Conservation (phyloP, 2,329 filamentous ascomycete genomes). For the Colletotrichum neosansevieriae region DNA sequence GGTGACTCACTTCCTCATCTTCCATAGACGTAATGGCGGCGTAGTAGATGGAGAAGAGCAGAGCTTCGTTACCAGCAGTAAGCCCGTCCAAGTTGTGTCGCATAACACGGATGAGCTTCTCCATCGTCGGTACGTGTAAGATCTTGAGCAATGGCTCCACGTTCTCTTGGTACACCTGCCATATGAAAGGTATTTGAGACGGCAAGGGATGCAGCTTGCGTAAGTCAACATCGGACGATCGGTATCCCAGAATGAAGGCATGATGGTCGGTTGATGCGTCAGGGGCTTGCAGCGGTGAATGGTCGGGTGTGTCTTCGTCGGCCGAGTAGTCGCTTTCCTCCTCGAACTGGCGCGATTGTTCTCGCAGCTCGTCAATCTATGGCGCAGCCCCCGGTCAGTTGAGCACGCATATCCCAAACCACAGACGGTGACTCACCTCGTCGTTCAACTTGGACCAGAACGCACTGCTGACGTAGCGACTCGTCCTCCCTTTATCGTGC, state of each 20-base stretch:
- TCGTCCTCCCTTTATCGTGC: conserved; percentile 75
- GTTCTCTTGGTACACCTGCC: conserved; percentile 79
- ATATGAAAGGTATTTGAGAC: conserved; percentile 74
- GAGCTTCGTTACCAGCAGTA: conserved; percentile 66
- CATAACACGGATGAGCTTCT: conserved; percentile 70
- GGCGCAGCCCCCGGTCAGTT: conserved; percentile 17
- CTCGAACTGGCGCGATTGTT: conserved; percentile 50
- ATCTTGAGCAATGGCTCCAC: conserved; percentile 81
- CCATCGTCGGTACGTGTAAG: conserved; percentile 76
- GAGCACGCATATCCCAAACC: conserved; percentile 38
- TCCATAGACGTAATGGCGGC: conserved; percentile 70
- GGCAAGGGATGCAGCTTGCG: conserved; percentile 73
- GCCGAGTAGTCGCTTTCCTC: conserved; percentile 70
- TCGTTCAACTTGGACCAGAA: conserved; percentile 84
- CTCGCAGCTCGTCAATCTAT: conserved; percentile 58
- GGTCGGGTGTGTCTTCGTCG: conserved; percentile 67
- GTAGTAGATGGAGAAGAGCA: conserved; percentile 74
- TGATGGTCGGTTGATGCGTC: conserved; percentile 67
- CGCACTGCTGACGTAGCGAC: conserved; percentile 80
- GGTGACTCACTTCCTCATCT: conserved; percentile 64
- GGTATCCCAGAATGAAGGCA: conserved; percentile 79
- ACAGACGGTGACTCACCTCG: conserved; percentile 63
- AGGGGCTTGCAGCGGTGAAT: conserved; percentile 51
- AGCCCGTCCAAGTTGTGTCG: conserved; percentile 70
- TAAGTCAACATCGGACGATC: conserved; percentile 77